Conservation (phyloP, 139 green algal species). For the Tetratostichococcus sp. region DNA sequence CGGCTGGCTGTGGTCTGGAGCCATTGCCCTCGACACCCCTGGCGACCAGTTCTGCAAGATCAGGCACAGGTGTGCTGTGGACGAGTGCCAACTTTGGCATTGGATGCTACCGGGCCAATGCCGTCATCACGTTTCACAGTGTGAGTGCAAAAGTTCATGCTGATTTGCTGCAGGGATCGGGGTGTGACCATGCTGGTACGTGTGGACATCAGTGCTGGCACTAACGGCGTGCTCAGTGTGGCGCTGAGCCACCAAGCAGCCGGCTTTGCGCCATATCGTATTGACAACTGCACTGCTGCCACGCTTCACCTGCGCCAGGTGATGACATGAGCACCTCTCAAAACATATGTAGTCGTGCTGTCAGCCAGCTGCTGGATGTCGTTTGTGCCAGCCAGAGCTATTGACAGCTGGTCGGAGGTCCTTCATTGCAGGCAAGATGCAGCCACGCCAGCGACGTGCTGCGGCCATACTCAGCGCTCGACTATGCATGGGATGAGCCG, state of each 20-base stretch:
- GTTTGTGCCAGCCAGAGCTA: too few relatives aligned
- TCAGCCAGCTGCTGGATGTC: too few relatives aligned
- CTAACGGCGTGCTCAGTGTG: constrained; percentile 26
- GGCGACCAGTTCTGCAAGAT: constrained; percentile 71
- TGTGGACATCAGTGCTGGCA: constrained; percentile 44
- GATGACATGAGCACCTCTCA: too few relatives aligned
- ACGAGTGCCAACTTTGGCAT: too few relatives aligned
- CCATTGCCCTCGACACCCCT: constrained; percentile 53
- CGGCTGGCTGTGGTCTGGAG: constrained; percentile 79
- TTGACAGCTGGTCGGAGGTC: neutral
- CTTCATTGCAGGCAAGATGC: neutral
- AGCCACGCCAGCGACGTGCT: constrained; percentile 53
- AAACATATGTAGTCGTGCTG: too few relatives aligned
- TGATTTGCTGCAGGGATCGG: constrained; percentile 28
- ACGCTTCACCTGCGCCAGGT: constrained; percentile 42
- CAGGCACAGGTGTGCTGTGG: constrained; percentile 15
- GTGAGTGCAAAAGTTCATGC: too few relatives aligned
- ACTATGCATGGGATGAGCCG: constrained; percentile 86
- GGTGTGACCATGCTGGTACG: constrained; percentile 66
- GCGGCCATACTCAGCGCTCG: constrained; percentile 69
- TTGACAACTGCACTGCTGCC: constrained; percentile 81
- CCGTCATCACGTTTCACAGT: too few relatives aligned
- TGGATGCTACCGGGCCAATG: too few relatives aligned
- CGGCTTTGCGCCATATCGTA: constrained; percentile 64
- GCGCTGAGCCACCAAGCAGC: constrained; percentile 47